Base-by-base conservation (phyloP, 2,329 filamentous ascomycete genomes). In the Penicillium vulpinum region DNA sequence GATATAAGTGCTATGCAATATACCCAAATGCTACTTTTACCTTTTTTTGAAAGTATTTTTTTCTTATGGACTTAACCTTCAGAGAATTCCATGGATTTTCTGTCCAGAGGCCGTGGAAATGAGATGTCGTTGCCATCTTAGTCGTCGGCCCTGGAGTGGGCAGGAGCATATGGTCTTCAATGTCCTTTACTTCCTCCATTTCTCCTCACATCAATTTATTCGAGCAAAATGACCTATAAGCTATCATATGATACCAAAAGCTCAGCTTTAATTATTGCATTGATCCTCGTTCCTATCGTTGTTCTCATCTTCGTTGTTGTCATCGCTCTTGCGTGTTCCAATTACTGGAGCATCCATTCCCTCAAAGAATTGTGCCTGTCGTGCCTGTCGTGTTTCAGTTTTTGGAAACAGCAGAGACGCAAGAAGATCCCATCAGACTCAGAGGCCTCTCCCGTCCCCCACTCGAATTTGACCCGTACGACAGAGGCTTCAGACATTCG, bases 231-330 rank as follows among this genome's bases (percentile, higher is more conserved):
- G 68, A 52, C 67, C 62, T 67, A 65, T 57, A 62, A 56, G 43
- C 55, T 68, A 60, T 67, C 65, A 28, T 59, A 65, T 54, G 62
- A 70, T 58, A 65, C 70, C 60, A 74, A 70, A 63, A 75, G 66
- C 54, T 68, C 70, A 54, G 67, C 73, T 62, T 74, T 78, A 61
- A 66, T 80, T 62, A 70, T 78, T 57, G 74, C 74, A 55, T 69
- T 81, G 60, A 71, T 81, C 56, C 66, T 81, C 45, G 75, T 81
- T 53, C 79, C 79, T 39, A 79, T 81, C 57, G 65, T 75, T 54
- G 70, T 81, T 36, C 72, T 80, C 44, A 71, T 77, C 38, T 66
- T 67, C 52, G 63, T 73, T 36, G 65, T 79, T 36, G 68, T 73
- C 51, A 53, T 76, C n/a, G 68, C 74, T 38, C 61, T 81, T 47